Base-by-base conservation (phyloP, 163 green algal genomes). In the Scenedesmus sp. region DNA sequence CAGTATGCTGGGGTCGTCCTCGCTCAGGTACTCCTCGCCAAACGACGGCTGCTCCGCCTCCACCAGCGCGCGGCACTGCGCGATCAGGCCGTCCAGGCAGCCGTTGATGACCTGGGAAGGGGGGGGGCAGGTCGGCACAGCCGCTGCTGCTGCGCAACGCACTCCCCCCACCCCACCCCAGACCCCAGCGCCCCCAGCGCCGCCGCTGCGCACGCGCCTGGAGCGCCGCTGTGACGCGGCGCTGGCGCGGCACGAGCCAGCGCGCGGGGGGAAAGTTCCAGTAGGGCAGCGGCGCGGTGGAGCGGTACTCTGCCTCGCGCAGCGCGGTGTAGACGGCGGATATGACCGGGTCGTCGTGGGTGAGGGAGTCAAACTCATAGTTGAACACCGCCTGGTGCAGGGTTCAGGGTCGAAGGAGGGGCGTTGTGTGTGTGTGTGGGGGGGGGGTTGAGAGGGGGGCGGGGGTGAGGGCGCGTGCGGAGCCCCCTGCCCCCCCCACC, bases 281-380 rank as follows among this genome's bases (percentile, higher is more conserved):
- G 87, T 97, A 98, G 11, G 94, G 90, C 24, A 99, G 82, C 57
- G 92, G 86, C 65, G 92, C 89, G 13, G 91, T 97, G 75, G 86
- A 91, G 56, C 96, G 87, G 81, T 98, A 94, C 89, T 99, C 96
- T 0, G 94, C 94, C 84, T 99, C 96, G 33, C 96, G 89, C 63
- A 98, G 89, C 17, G 91, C 85, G 3, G 93, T 98, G 89, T 98
- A 98, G 47, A 98, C 95, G 0, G 95, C 95, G 86, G 94, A 58
- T 56, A 99, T 98, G 39, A 98, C 85, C 13, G 95, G 95, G 86
- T 95, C 92, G 73, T 98, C 94, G 39, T 91, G 88, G 0, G 85
- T 94, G 4, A 99, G 86, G 22, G 91, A 92, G 87, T 98, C 91
- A 83, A 99, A 99, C 50, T 98, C 92, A 86, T 98, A 98, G 89